phyloP scores from a whole-genome alignment of 2,329 filamentous ascomycete genomes.

The Neopestalotiopsis sp. region DNA sequence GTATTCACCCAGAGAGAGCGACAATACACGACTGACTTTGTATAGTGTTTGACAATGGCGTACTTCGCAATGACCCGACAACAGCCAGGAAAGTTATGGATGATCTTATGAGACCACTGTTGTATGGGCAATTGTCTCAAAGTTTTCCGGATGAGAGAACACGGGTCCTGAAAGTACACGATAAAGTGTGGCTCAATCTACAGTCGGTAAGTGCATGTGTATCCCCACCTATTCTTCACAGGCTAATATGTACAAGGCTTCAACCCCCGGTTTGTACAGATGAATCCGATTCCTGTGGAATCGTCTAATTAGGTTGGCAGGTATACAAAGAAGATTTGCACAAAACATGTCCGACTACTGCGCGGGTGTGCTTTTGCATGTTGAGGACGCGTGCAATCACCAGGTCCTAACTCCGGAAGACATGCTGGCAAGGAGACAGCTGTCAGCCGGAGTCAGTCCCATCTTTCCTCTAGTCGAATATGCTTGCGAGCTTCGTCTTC shows the following conservation, averaged over 20 bases:
- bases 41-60: background rate
- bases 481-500: conserved; percentile 17
- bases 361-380: conserved; percentile 11
- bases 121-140: background rate
- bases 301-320: background rate
- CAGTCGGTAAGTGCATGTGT: background rate
- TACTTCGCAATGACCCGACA: background rate
- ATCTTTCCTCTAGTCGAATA: conserved; percentile 22
- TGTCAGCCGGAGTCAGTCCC: conserved; percentile 19
- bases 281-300: background rate
- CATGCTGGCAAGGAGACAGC: conserved; percentile 20
- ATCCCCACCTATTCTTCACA: background rate
- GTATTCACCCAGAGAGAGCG: background rate
- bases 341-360: background rate
- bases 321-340: background rate
- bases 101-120: background rate
- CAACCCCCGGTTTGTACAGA: background rate
- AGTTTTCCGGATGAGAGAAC: accelerated
- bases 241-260: background rate
- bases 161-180: background rate
- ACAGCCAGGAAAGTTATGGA: background rate
- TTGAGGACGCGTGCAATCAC: conserved; percentile 17
- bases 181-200: background rate
- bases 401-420: conserved; percentile 15
- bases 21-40: background rate